phyloP scores from a whole-genome alignment of 371 early-diverging fungal genomes.

The Rhizopus microsporus region DNA sequence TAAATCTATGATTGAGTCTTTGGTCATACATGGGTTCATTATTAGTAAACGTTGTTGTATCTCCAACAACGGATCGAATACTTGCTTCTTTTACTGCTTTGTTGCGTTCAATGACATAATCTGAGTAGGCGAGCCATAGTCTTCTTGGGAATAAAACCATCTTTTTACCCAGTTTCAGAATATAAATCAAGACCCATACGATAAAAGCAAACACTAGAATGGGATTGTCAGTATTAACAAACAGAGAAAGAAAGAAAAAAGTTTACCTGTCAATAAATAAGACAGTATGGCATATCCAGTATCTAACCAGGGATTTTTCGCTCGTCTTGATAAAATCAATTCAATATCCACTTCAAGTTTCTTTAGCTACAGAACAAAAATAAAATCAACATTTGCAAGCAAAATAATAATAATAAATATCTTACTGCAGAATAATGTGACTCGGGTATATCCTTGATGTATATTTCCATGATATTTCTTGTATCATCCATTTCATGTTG shows the following conservation, averaged over 20 bases:
- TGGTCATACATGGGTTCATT: too few relatives aligned
- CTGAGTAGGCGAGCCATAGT: constrained; percentile 38
- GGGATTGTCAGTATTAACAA: not conserved
- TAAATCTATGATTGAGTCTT: too few relatives aligned
- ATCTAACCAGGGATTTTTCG: constrained; percentile 53
- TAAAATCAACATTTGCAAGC: not conserved
- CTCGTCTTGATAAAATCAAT: constrained; percentile 45
- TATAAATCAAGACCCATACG: constrained; percentile 51
- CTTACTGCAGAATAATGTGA: constrained; percentile 46
- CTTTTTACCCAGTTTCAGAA: constrained; percentile 36
- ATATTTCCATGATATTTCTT: constrained; percentile 30
- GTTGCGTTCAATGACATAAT: constrained; percentile 43
- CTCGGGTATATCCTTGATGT: constrained; percentile 49
- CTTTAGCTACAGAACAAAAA: constrained; percentile 33
- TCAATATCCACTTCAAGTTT: constrained; percentile 49
- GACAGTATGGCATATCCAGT: constrained; percentile 50
- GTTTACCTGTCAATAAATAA: constrained; percentile 44
- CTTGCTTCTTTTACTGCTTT: constrained; percentile 20
- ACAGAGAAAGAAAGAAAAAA: not conserved
- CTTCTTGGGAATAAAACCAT: constrained; percentile 38
- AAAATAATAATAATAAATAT: not conserved
- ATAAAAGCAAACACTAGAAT: constrained; percentile 37
- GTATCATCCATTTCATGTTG: constrained; percentile 43
- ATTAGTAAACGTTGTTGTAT: too few relatives aligned
- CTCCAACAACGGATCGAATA: too few relatives aligned